Evolutionary conservation across 73 alveolate species (phyloP).

Genomic region (Symbiodinium natans): DNA sequence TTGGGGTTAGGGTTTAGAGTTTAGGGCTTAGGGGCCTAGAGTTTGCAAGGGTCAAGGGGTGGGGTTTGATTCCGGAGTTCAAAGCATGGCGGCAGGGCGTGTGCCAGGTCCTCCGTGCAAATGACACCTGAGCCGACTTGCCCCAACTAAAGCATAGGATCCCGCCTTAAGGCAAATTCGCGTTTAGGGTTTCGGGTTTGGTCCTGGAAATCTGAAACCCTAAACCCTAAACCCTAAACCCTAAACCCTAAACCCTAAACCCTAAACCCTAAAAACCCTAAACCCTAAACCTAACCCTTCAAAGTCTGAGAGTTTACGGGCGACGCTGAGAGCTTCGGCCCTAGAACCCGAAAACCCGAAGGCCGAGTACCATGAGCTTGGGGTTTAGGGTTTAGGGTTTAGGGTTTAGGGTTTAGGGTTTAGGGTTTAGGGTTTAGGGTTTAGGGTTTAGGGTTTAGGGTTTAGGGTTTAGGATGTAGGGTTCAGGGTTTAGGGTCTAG

Average conservation of each 20-base stretch:
- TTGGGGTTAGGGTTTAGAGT: no score
- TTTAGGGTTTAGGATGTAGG: no score
- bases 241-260: not conserved
- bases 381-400: no score
- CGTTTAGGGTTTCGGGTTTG: not conserved
- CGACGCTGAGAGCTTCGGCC: not conserved
- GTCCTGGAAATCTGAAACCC: not conserved
- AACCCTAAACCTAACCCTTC: not conserved
- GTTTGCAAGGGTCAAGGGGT: no score
- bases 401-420: no score
- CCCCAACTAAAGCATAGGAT: not conserved
- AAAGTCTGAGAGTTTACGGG: not conserved
- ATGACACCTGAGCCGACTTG: slow-evolving; percentile 6
- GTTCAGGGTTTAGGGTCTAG: no score
- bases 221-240: not conserved
- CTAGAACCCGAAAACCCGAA: not conserved
- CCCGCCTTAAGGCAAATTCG: not conserved
- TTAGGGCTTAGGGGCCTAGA: no score
- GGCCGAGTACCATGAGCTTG: no score
- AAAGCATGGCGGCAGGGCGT: not conserved
- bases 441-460: no score
- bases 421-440: no score
- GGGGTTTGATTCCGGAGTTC: not conserved
- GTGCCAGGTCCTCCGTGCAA: slow-evolving; percentile 87
- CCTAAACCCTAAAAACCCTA: not conserved